Conservation (phyloP, 2,329 filamentous ascomycete species). For the Fusarium kyushuense region DNA sequence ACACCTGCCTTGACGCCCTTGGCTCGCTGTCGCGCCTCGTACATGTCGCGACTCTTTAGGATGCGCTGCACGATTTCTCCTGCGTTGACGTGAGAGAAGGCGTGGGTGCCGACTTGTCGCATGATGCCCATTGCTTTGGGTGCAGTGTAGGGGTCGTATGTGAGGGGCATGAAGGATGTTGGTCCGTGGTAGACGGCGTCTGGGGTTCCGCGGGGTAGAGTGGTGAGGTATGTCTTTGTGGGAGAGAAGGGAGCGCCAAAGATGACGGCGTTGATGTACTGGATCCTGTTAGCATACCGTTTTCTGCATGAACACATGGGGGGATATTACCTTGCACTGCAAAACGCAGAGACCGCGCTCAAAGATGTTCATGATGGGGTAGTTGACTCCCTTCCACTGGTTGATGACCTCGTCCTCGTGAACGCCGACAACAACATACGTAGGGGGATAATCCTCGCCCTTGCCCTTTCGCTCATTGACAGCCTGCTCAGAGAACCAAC, state of each 20-base stretch:
- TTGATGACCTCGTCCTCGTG: slow-evolving; percentile 98
- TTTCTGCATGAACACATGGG: not conserved
- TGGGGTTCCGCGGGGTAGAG: slow-evolving; percentile 79
- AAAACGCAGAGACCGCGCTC: slow-evolving; percentile 95
- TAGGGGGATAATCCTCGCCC: slow-evolving; percentile 81
- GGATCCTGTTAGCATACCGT: slow-evolving; percentile 28
- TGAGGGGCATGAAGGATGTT: slow-evolving; percentile 86
- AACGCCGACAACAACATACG: slow-evolving; percentile 91
- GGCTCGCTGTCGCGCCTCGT: slow-evolving; percentile 89
- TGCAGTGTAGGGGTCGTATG: slow-evolving; percentile 83
- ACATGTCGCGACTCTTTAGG: slow-evolving; percentile 84
- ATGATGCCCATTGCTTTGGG: slow-evolving; percentile 89
- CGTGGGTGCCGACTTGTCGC: slow-evolving; percentile 79
- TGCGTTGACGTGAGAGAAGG: slow-evolving; percentile 89
- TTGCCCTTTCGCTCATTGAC: slow-evolving; percentile 71
- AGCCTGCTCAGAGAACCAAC: slow-evolving; percentile 79
- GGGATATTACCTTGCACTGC: slow-evolving; percentile 82
- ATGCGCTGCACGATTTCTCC: slow-evolving; percentile 93
- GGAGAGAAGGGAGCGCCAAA: slow-evolving; percentile 93
- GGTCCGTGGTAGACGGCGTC: slow-evolving; percentile 95
- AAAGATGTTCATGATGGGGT: slow-evolving; percentile 99
- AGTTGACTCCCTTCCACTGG: slow-evolving; percentile 96
- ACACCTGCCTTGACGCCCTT: slow-evolving; percentile 88
- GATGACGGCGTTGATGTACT: slow-evolving; percentile 89
- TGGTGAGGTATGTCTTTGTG: slow-evolving; percentile 79